These are phyloP conservation scores for Cryptococcus sp. DNA, from an alignment of 1,284 basidiomycete genomes.

Conservation along the genomic window DNA sequence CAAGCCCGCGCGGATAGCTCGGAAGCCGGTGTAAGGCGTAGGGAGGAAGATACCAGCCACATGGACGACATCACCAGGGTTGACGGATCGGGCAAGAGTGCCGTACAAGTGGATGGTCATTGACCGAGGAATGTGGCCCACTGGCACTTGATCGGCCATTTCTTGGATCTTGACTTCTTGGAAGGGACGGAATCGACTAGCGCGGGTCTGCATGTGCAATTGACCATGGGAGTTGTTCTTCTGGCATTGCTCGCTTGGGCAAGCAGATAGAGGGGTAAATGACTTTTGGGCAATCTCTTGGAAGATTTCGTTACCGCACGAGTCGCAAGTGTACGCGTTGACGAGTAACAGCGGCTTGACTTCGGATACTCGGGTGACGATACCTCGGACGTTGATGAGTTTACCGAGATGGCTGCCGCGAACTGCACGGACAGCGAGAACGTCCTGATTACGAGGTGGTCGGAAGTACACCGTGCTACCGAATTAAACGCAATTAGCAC, in stretches of 20 bases:
- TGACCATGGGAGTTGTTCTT: slow-evolving; percentile 86
- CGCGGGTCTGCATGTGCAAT: slow-evolving; percentile 97
- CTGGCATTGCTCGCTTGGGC: slow-evolving; percentile 80
- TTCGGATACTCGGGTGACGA: slow-evolving; percentile 97
- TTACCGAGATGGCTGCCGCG: slow-evolving; percentile 82
- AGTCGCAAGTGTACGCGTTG: slow-evolving; percentile 98
- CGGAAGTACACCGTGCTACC: slow-evolving; percentile 89
- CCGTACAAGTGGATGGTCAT: slow-evolving; percentile 97
- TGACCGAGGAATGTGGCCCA: slow-evolving; percentile 96
- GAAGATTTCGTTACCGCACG: slow-evolving; percentile 97
- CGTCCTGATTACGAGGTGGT: slow-evolving; percentile 67
- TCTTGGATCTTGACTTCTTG: slow-evolving; percentile 99
- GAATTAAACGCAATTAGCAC: slow-evolving; percentile 2
- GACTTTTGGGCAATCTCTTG: slow-evolving; percentile 94
- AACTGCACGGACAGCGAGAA: slow-evolving; percentile 87
- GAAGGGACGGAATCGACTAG: slow-evolving; percentile 95
- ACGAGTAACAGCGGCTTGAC: slow-evolving; percentile 97
- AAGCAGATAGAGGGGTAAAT: slow-evolving; percentile 85
- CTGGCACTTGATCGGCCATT: slow-evolving; percentile 99
- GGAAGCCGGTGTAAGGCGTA: slow-evolving; percentile 85
- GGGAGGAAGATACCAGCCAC: slow-evolving; percentile 86
- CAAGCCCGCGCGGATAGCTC: slow-evolving; percentile 87
- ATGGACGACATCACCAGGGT: slow-evolving; percentile 93
- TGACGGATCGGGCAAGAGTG: slow-evolving; percentile 84
- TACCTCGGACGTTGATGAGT: slow-evolving; percentile 93